Evolutionary conservation across 2,329 filamentous ascomycete genomes (phyloP), one percentile per base, ranked within the genome.

Genomic region (Akanthomyces dipterigenus): DNA sequence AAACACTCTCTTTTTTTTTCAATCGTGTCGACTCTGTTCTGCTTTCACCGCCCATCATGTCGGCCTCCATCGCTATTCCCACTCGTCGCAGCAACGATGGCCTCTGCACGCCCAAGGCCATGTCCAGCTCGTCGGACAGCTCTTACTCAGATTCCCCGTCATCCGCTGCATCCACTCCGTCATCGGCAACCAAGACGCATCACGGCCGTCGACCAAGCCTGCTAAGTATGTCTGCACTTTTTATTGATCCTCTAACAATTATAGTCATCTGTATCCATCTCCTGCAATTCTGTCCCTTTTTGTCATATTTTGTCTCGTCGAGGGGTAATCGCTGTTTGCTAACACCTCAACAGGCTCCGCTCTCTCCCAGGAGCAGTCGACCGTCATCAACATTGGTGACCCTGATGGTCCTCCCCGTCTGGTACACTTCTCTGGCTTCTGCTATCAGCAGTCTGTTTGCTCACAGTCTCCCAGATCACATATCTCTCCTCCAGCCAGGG

Each of bases 401-500:
- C 85, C 86, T 26, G 88, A 91, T 65, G 87, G 86, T n/a, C 83
- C 85, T 64, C 87, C 88, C 65, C 81, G 88, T 60, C 77, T 93
- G 76, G 88, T 91, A 76, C 72, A 86, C 38, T 7, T 55, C 45
- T 51, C 4, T 20, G 12, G 8, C 43, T 38, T 48, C 9, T 14
- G 5, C 5, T 36, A 3, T 22, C 9, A 2, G 9, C 16, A 7
- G 16, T 2, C 3, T 28, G 0, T 11, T 50, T 38, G 18, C 59
- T 61, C 9, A 53, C 28, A 26, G 6, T 38, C 36, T 24, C 58
- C n/a, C 66, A 91, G 88, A 91, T 93, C 65, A 90, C 88, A 24
- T 93, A 91, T 72, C 84, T 93, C 55, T 87, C 89, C 64, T 88
- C 87, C 6, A 89, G 86, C 69, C 89, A 93, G 75, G 89, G 89